These are phyloP conservation scores for Xylaria palmicola DNA, from an alignment of 495 filamentous ascomycete species.

Conservation along the genomic window DNA sequence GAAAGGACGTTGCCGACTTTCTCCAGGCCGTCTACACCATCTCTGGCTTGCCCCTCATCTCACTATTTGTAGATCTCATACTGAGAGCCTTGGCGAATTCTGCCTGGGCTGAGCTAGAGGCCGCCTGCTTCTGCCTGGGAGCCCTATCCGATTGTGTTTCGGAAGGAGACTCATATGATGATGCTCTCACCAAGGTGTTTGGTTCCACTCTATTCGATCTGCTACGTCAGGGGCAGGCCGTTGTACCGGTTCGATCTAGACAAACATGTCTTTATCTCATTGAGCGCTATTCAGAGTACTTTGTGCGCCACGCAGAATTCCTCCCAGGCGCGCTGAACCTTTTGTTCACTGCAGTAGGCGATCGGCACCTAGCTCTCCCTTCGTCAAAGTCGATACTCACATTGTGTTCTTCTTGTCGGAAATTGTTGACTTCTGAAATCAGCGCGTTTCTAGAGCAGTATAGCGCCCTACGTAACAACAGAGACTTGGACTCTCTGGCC, in stretches of 20 bases:
- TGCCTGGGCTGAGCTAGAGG: conserved; percentile 78
- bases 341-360: conserved; percentile 72
- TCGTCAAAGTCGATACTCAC: conserved; percentile 80
- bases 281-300: conserved; percentile 77
- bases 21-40: conserved; percentile 73
- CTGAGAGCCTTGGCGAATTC: conserved; percentile 55
- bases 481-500: conserved; percentile 62
- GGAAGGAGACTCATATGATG: conserved; percentile 64
- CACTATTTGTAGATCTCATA: conserved; percentile 66
- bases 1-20: conserved; percentile 79
- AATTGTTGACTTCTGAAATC: conserved; percentile 66
- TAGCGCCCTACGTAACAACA: conserved; percentile 56
- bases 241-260: conserved; percentile 67
- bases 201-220: conserved; percentile 60
- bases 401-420: conserved; percentile 78
- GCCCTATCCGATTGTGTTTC: conserved; percentile 72
- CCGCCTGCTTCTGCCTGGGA: conserved; percentile 74
- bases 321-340: conserved; percentile 78
- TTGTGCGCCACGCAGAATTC: conserved; percentile 66
- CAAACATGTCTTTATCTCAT: conserved; percentile 77
- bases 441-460: conserved; percentile 77
- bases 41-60: conserved; percentile 65
- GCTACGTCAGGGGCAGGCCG: conserved; percentile 50
- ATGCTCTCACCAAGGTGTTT: conserved; percentile 69
- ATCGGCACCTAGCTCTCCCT: conserved; percentile 60